A percentile compares a stretch with the other conserved stretches of the same genome.
These are phyloP conservation scores for Cyclotella atomus DNA, from an alignment of 108 stramenopile genomes.

Conservation along the genomic window DNA sequence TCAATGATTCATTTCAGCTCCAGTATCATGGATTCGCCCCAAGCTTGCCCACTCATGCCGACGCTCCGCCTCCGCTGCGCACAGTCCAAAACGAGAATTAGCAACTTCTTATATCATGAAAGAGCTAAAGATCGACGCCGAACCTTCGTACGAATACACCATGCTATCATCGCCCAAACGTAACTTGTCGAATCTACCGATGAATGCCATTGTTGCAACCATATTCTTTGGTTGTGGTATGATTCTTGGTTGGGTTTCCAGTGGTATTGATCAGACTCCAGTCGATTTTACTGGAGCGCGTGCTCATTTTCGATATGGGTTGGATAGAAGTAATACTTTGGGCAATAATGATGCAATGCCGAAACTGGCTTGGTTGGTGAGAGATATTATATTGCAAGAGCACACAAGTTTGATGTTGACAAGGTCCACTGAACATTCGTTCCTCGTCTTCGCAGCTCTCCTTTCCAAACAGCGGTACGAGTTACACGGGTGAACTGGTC, in stretches of 20 bases:
- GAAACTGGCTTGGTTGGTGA: constrained; percentile 14
- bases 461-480: constrained; percentile 80
- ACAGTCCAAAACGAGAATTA: too few species aligned
- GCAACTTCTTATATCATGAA: too few species aligned
- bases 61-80: too few species aligned
- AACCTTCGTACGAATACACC: not conserved
- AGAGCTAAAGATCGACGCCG: not conserved
- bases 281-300: not conserved
- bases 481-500: constrained; percentile 70
- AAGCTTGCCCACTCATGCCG: too few species aligned
- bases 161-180: not conserved
- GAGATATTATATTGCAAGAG: too few species aligned
- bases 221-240: constrained; percentile 1
- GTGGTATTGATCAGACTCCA: not conserved
- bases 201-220: not conserved
- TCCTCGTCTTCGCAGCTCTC: constrained; percentile 53
- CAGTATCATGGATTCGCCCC: too few species aligned
- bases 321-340: too few species aligned
- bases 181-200: not conserved
- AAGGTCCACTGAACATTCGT: too few species aligned
- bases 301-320: too few species aligned
- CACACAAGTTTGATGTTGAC: too few species aligned
- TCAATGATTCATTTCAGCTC: too few species aligned
- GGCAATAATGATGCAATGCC: not conserved
- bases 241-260: not conserved